A percentile compares a stretch with the other conserved stretches of the same genome.
Conservation (phyloP, 371 early-diverging fungal genomes). For the Actinomucor elegans region DNA sequence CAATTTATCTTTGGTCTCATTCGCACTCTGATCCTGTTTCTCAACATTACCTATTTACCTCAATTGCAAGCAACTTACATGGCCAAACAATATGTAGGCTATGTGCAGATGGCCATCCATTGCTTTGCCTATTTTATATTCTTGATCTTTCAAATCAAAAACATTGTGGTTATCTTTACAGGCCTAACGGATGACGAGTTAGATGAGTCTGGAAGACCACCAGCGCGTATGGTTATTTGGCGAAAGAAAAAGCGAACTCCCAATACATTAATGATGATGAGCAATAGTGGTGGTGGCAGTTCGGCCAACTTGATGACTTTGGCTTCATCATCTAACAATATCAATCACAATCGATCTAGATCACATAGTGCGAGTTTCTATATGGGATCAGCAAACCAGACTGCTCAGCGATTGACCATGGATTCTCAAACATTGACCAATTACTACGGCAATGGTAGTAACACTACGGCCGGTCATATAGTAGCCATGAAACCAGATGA, state of each 20-base stretch:
- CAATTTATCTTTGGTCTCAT: slow-evolving; percentile 25
- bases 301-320: slow-evolving; percentile 3
- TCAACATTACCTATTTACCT: slow-evolving; percentile 32
- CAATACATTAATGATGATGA: neutral
- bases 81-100: slow-evolving; percentile 36
- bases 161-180: slow-evolving; percentile 10
- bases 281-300: neutral
- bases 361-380: slow-evolving; percentile 11
- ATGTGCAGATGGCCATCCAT: slow-evolving; percentile 37
- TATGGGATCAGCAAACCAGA: neutral
- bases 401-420: neutral
- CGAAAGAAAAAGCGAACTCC: slow-evolving; percentile 4
- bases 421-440: slow-evolving; percentile 4
- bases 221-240: slow-evolving; percentile 23
- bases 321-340: too few relatives aligned
- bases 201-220: slow-evolving; percentile 11
- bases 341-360: neutral
- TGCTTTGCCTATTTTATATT: slow-evolving; percentile 29
- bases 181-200: slow-evolving; percentile 24
- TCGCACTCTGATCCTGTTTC: slow-evolving; percentile 20
- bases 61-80: slow-evolving; percentile 6
- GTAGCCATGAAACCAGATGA: slow-evolving; percentile 5
- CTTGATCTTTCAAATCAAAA: slow-evolving; percentile 19
- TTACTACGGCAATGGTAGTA: neutral
- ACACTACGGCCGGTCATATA: neutral